Evolutionary conservation across 176 grass and related monocot species (phyloP).

Genomic region (Zizania latifolia): DNA sequence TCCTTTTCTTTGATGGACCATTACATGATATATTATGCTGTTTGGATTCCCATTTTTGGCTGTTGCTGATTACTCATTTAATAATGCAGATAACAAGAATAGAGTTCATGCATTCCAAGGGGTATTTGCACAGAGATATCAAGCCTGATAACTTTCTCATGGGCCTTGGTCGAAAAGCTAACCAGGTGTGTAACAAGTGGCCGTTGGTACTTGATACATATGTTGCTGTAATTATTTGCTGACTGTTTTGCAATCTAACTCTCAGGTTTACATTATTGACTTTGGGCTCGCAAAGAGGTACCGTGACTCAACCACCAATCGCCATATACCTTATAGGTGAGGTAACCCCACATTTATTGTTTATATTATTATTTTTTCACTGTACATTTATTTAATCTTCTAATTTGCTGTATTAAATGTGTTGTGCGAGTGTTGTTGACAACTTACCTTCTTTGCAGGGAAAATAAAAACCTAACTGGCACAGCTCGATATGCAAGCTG

Average conservation of each 20-base stretch:
- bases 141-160: constrained; percentile 85
- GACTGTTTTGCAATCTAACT: constrained; percentile 20
- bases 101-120: constrained; percentile 76
- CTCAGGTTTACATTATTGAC: constrained; percentile 79
- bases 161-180: constrained; percentile 79
- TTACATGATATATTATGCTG: neutral
- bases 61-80: constrained; percentile 1
- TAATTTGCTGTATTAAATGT: neutral
- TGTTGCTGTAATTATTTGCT: neutral
- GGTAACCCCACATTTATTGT: neutral
- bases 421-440: neutral
- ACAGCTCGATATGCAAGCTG: constrained; percentile 72
- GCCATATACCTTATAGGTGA: constrained; percentile 76
- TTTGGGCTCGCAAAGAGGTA: constrained; percentile 86
- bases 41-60: neutral
- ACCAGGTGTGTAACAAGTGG: constrained; percentile 47
- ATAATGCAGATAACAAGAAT: constrained; percentile 60
- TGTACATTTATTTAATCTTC: neutral
- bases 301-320: constrained; percentile 57
- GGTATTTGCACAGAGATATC: constrained; percentile 75
- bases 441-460: constrained; percentile 24
- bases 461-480: constrained; percentile 73
- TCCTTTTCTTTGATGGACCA: neutral
- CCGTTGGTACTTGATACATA: neutral
- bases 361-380: neutral